These are phyloP conservation scores for Cercospora zeina DNA, from an alignment of 2,329 filamentous ascomycete genomes.

Conservation along the genomic window DNA sequence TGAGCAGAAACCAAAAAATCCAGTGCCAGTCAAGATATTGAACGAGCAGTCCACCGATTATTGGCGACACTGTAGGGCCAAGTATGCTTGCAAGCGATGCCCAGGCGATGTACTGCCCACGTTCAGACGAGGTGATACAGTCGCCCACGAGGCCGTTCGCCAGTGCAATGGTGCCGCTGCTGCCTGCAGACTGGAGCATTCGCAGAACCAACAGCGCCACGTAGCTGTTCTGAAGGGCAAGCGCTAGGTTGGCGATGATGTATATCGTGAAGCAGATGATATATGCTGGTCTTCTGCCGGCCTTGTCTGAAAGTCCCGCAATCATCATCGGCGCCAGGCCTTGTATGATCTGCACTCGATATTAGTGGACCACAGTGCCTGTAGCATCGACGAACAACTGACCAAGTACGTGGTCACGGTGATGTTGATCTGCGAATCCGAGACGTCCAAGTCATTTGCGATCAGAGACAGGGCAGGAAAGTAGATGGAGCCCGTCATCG, in stretches of 20 bases:
- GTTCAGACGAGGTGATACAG: constrained; percentile 65
- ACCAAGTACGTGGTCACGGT: constrained; percentile 55
- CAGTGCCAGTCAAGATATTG: constrained; percentile 63
- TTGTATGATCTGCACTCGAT: constrained; percentile 33
- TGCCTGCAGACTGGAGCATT: constrained; percentile 64
- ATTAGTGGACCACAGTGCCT: neutral
- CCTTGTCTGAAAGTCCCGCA: constrained; percentile 37
- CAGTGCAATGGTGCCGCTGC: constrained; percentile 69
- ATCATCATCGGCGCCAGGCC: constrained; percentile 40
- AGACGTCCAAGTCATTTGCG: constrained; percentile 44
- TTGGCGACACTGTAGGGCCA: constrained; percentile 55
- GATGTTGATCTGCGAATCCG: constrained; percentile 50
- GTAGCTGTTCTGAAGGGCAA: constrained; percentile 41
- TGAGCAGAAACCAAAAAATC: constrained; percentile 50
- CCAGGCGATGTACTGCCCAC: constrained; percentile 71
- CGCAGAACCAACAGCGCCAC: constrained; percentile 59
- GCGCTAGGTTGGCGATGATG: constrained; percentile 40
- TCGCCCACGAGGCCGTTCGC: constrained; percentile 72
- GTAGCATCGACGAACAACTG: constrained; percentile 15
- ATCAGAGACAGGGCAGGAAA: constrained; percentile 42
- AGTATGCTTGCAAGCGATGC: constrained; percentile 60
- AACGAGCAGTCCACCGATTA: constrained; percentile 64
- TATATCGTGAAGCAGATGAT: constrained; percentile 40
- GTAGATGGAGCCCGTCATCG: constrained; percentile 45
- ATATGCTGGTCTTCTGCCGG: constrained; percentile 40